Evolutionary conservation across 345 rosid genomes (phyloP), one percentile per base, ranked within the genome.

Genomic region (Salix koriyanagi): DNA sequence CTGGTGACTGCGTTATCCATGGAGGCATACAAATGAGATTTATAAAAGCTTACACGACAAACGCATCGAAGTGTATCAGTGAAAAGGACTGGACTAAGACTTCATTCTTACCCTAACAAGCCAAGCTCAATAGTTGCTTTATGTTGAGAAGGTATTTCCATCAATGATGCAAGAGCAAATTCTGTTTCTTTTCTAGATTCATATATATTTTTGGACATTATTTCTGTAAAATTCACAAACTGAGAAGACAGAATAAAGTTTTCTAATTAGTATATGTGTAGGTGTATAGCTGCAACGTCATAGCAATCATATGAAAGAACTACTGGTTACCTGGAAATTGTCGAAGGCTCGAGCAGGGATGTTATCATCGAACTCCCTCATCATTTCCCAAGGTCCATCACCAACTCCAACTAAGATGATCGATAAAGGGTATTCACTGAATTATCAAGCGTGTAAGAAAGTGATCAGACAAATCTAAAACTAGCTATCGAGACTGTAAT

Each of bases 371-470:
- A 96, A 96, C 82, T 96, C 97, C 77, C 86, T 85, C 99, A 96
- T 96, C 88, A 88, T 91, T 79, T 96, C 98, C 99, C 99, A 96
- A 34, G 99, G 99, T 16, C 99, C 99, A 83, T 96, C 99, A 30
- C 99, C 99, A 1, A 96, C 98, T 69, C 99, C 99, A 0, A 96
- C 98, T 73, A 94, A 84, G 64, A 94, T 83, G 65, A 96, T 92
- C 34, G 98, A 94, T 67, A 96, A 74, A 34, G 98, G 98, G 85
- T 91, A 90, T 83, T 92, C 84, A 76, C 98, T 92, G 88, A 87
- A 76, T 26, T 39, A 70, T 79, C 42, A 61, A 37, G 44, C 46
- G 28, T 21, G 50, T 46, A 44, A 42, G 67, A 30, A 69, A 5
- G 7, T 28, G 5, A 18, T 16, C 37, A 2, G 26, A 48, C 50